These are phyloP conservation scores for Mangifera indica DNA, from an alignment of 345 rosid genomes.

Conservation along the genomic window DNA sequence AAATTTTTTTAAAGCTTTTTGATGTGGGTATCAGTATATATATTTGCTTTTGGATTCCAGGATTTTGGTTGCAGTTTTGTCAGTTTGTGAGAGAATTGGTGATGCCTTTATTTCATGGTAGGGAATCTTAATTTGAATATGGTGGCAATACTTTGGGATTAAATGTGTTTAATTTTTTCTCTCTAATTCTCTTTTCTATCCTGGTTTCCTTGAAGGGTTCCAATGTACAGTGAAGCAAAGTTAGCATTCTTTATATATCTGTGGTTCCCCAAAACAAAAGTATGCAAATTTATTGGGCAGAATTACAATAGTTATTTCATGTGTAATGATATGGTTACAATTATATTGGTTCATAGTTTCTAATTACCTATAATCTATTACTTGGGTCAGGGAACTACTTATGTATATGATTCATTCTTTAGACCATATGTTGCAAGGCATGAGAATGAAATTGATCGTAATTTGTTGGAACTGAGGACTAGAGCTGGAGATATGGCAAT, in stretches of 20 bases:
- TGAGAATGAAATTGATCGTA: slow-evolving; percentile 64
- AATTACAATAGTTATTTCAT: not conserved
- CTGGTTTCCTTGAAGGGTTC: slow-evolving; percentile 50
- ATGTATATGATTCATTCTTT: slow-evolving; percentile 64
- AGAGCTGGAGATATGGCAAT: slow-evolving; percentile 52
- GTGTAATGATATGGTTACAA: not conserved
- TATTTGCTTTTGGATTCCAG: slow-evolving; percentile 33
- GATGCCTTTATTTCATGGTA: slow-evolving; percentile 72
- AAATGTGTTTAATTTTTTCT: not conserved
- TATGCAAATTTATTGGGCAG: slow-evolving; percentile 11
- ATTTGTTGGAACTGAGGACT: slow-evolving; percentile 52
- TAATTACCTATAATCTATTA: not conserved
- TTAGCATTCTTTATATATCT: slow-evolving; percentile 60
- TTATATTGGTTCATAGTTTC: not conserved
- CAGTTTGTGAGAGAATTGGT: slow-evolving; percentile 60
- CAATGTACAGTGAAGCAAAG: slow-evolving; percentile 71
- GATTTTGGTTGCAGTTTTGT: slow-evolving; percentile 62
- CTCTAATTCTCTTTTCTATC: slow-evolving; percentile 12
- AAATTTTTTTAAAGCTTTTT: not conserved
- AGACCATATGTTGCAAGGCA: slow-evolving; percentile 57
- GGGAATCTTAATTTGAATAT: slow-evolving; percentile 5
- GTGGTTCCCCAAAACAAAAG: slow-evolving; percentile 72
- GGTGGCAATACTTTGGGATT: not conserved
- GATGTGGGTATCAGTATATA: not conserved
- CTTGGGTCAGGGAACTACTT: slow-evolving; percentile 54